Evolutionary conservation across 495 filamentous ascomycete genomes (phyloP).

Genomic region (Margaritispora aquatica): DNA sequence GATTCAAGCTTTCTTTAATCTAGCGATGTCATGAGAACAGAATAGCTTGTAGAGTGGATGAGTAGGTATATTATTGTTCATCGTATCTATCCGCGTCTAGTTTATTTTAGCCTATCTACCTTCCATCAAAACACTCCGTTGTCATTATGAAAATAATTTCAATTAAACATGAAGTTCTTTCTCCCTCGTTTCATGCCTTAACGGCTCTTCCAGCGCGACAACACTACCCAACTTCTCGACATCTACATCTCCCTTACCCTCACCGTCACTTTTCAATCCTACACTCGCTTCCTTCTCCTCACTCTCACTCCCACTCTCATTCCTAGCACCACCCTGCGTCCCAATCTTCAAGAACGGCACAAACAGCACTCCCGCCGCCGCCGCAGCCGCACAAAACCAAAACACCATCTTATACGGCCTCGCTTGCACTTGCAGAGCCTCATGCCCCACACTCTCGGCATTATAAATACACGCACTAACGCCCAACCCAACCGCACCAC

Average conservation of each 20-base stretch:
- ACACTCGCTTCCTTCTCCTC: too few relatives aligned
- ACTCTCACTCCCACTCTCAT: constrained; percentile 6
- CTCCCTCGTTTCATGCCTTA: too few relatives aligned
- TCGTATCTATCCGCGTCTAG: too few relatives aligned
- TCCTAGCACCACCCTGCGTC: constrained; percentile 36
- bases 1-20: too few relatives aligned
- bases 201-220: too few relatives aligned
- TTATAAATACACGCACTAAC: constrained; percentile 44
- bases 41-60: too few relatives aligned
- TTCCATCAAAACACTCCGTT: too few relatives aligned
- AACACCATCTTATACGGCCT: constrained; percentile 40
- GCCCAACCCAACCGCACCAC: constrained; percentile 45
- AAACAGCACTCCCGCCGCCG: constrained; percentile 34
- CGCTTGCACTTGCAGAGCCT: constrained; percentile 30
- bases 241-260: background rate
- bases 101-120: too few relatives aligned
- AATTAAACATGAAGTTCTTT: too few relatives aligned
- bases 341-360: constrained; percentile 37
- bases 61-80: too few relatives aligned
- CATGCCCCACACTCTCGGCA: constrained; percentile 26
- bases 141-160: too few relatives aligned
- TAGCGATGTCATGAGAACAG: too few relatives aligned
- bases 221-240: background rate
- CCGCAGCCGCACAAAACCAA: constrained; percentile 51
- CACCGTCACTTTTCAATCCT: constrained; percentile 13